Evolutionary conservation across 2,329 filamentous ascomycete species (phyloP), one percentile per base, ranked within the genome.

Genomic region (Lasiodiplodia gonubiensis): DNA sequence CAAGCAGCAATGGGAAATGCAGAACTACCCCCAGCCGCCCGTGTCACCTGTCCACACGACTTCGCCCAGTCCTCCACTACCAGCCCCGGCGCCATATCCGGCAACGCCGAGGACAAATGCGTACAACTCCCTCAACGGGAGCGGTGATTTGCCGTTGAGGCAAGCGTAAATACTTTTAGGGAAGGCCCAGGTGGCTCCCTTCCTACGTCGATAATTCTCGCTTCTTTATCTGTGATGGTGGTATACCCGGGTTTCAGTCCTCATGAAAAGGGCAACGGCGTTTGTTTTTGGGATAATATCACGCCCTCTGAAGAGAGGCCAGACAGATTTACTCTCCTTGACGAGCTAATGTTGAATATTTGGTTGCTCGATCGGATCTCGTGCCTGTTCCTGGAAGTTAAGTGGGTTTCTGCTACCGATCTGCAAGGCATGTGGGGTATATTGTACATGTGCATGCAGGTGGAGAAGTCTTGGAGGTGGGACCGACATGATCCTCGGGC

Each of bases 1-100:
- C 37, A 67, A 61, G 30, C 78, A 79, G 67, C 79, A 79, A 75
- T 80, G 78, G 78, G 78, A 80, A 54, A 73, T 80, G 60, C 77
- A 79, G 18, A 48, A 35, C 16, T 67, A 67, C 7, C 57, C 65
- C 10, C 65, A 61, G 30, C 46, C 35, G 23, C 65, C 51, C 33
- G 39, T 54, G 10, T 65, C 51, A 3, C 51, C 63, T 3, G 33
- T 48, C 11, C 63, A 54, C 16, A 33, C 30, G 2, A 46, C 33
- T 33, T 60, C 37, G 4, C 33, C 39, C 52, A 66, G 39, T 37
- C 39, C 39, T 11, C 52, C 52, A 10, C 39, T 37, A 23, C 61
- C 48, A 10, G 33, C 55, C 21, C 39, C 39, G 10, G 30, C 46
- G 23, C n/a, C 42, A 7, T 46, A 59, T 16, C 65, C 68, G 12